phyloP scores from a whole-genome alignment of 2,329 filamentous ascomycete genomes.

The Zymoseptoria crescenta region DNA sequence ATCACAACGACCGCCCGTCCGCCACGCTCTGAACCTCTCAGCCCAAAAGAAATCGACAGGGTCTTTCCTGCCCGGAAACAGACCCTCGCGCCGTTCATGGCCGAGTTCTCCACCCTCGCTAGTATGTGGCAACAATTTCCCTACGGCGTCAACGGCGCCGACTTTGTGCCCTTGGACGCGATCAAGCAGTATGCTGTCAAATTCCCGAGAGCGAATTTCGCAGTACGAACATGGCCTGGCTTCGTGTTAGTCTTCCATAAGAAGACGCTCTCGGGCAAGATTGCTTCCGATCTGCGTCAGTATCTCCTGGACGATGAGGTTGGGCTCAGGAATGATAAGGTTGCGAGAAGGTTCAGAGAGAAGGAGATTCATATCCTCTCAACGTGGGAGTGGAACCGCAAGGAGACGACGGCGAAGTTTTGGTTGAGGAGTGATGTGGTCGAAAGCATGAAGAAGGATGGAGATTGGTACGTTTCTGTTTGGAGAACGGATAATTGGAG shows the following conservation, averaged over 20 bases:
- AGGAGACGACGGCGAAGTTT: constrained; percentile 6
- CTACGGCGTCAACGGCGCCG: constrained; percentile 1
- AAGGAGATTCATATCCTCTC: constrained; percentile 8
- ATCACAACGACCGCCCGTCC: constrained; percentile 9
- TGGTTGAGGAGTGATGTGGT: constrained; percentile 12
- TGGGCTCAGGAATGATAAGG: background rate
- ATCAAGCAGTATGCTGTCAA: constrained; percentile 7
- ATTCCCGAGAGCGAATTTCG: constrained; percentile 1
- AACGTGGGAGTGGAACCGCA: constrained; percentile 7
- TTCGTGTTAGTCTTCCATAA: constrained; percentile 8
- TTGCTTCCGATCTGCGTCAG: background rate
- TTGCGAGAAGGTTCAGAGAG: constrained; percentile 1
- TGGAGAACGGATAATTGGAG: constrained; percentile 12
- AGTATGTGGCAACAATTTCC: constrained; percentile 8
- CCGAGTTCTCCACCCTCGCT: constrained; percentile 7
- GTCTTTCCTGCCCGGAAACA: constrained; percentile 1
- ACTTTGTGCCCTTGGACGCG: background rate
- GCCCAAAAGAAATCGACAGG: constrained; percentile 4
- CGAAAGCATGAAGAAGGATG: background rate
- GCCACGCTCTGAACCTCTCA: constrained; percentile 9
- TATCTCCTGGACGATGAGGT: constrained; percentile 10
- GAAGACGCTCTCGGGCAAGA: background rate
- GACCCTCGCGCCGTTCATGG: constrained; percentile 6
- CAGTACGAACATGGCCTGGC: background rate
- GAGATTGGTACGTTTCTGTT: constrained; percentile 4